These are phyloP conservation scores for Conidiobolus incongruus DNA, from an alignment of 371 early-diverging fungal species.

Conservation along the genomic window DNA sequence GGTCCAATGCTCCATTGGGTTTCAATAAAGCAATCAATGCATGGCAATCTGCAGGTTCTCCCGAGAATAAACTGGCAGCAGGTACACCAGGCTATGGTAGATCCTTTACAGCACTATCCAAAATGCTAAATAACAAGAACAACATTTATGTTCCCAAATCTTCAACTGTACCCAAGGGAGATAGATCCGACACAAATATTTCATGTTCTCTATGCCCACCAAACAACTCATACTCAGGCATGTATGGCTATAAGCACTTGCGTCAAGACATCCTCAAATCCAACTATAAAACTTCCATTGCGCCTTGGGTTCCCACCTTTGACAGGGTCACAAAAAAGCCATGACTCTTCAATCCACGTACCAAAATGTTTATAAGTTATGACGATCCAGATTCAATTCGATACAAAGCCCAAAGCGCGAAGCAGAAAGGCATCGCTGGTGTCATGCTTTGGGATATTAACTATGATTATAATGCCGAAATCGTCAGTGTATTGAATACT, in stretches of 20 bases:
- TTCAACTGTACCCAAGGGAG: neutral
- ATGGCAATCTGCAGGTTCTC: conserved; percentile 29
- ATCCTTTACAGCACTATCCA: too few relatives aligned
- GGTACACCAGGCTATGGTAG: conserved; percentile 41
- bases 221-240: too few relatives aligned
- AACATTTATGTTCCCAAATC: neutral
- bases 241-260: neutral
- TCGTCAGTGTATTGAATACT: too few relatives aligned
- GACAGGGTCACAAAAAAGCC: conserved; percentile 35
- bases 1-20: conserved; percentile 13
- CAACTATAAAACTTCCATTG: conserved; percentile 19
- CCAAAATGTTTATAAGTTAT: conserved; percentile 27
- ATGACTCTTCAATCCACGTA: conserved; percentile 32
- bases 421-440: conserved; percentile 25
- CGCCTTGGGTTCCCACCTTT: conserved; percentile 26
- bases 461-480: conserved; percentile 22
- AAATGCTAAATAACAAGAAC: conserved; percentile 10
- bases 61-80: conserved; percentile 26
- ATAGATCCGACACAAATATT: neutral
- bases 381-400: conserved; percentile 30
- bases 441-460: conserved; percentile 33
- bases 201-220: neutral
- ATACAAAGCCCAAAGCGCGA: conserved; percentile 25
- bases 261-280: neutral
- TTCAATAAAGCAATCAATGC: neutral